A percentile compares a stretch with the other conserved stretches of the same genome.
Conservation (phyloP, 805 yeast genomes). For the Zygoascus biomembranicola region DNA sequence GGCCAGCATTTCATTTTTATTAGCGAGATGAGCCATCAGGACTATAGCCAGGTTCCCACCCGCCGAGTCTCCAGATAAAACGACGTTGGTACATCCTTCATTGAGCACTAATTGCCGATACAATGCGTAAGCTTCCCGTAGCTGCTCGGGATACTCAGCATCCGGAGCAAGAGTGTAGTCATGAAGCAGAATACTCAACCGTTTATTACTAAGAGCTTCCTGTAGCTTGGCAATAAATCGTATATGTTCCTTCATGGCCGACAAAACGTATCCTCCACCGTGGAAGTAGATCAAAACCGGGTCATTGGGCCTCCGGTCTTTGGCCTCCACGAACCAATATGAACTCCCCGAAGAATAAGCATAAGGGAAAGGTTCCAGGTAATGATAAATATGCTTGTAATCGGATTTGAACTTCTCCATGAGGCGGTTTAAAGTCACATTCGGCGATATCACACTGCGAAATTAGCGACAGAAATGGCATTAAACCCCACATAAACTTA, state of each 20-base stretch:
- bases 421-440: background rate
- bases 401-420: background rate
- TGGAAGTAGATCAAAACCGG: slow-evolving; percentile 14
- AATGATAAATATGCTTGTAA: background rate
- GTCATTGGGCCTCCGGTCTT: slow-evolving; percentile 9
- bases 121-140: slow-evolving; percentile 7
- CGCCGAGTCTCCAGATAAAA: slow-evolving; percentile 12
- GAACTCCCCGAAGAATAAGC: background rate
- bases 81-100: slow-evolving; percentile 9
- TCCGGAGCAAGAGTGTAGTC: slow-evolving; percentile 12
- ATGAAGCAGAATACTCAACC: slow-evolving; percentile 8
- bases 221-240: slow-evolving; percentile 5
- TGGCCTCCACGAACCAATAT: slow-evolving; percentile 11
- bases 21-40: slow-evolving; percentile 6
- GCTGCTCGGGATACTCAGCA: slow-evolving; percentile 6
- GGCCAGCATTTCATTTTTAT: background rate
- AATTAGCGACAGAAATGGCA: no score
- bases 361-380: background rate
- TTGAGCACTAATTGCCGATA: slow-evolving; percentile 8
- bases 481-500: background rate
- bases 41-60: slow-evolving; percentile 12
- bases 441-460: background rate
- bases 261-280: slow-evolving; percentile 14
- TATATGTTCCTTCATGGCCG: slow-evolving; percentile 2
- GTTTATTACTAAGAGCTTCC: slow-evolving; percentile 2